Base-by-base conservation (phyloP, 2,329 filamentous ascomycete genomes). In the Diaporthe sp. region DNA sequence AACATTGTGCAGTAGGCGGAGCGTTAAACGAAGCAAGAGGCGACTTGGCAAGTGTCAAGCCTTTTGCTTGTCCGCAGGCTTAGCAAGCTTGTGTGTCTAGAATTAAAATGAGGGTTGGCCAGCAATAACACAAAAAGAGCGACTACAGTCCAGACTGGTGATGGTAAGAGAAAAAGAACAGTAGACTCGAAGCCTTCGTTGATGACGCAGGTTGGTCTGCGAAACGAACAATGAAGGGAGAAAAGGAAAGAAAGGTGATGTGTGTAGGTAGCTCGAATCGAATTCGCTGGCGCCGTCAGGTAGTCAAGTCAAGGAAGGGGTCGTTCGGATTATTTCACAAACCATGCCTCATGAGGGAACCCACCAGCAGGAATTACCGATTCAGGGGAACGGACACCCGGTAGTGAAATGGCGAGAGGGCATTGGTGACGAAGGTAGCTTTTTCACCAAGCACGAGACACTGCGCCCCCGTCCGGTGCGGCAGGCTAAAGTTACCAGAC, bases 41-140 rank as follows among this genome's bases (percentile, higher is more conserved):
- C 50, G 64, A 54, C 64, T 68, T 68, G 64, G 64, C 64, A 52
- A 15, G 47, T n/a, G n/a, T 28, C 64, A 68, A 68, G 64, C 64
- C 54, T 68, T 88, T 88, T 85, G 80, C 93, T 94, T 33, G 87
- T 89, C 74, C 88, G 90, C 67, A 52, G 89, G 89, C 83, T 96
- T 93, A 78, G 88, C 89, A 77, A 84, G 86, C 84, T 97, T 95
- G 73, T 92, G 94, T 28, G 42, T 71, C 17, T 28, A 8, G n/a
- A 25, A 55, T 47, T 64, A 61, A 66, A 71, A 40, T 30, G 22
- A 42, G 52, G 25, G 28, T 60, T 68, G 54, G 64, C 64, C 64
- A 54, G 64, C 64, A 68, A 68, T 25, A 54, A 40, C 19, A 68
- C 47, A n/a, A 68, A 68, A 68, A 54, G 64, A 68, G 64, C 10